Conservation (phyloP, 768 basidiomycete species). For the Plicaturopsis crispa region DNA sequence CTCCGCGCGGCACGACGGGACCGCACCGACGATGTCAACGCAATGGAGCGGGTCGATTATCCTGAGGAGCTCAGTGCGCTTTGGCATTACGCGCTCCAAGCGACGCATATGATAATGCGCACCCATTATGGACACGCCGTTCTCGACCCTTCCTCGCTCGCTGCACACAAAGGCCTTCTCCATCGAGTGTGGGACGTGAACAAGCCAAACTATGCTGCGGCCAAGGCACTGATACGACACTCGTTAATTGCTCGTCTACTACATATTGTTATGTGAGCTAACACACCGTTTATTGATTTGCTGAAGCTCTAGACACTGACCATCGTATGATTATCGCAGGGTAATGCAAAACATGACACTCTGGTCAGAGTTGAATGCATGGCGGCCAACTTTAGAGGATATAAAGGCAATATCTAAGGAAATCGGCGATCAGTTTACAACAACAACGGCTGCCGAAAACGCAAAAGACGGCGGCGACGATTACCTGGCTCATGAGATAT, state of each 20-base stretch:
- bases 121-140: constrained; percentile 16
- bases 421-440: constrained; percentile 6
- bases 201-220: constrained; percentile 20
- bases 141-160: constrained; percentile 17
- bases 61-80: constrained; percentile 15
- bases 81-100: constrained; percentile 20
- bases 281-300: neutral
- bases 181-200: constrained; percentile 20
- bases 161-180: constrained; percentile 17
- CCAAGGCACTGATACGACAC: constrained; percentile 19
- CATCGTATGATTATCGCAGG: constrained; percentile 7
- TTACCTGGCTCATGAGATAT: constrained; percentile 12
- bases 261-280: constrained; percentile 15
- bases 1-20: constrained; percentile 14
- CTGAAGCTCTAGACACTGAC: neutral
- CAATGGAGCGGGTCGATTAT: constrained; percentile 16
- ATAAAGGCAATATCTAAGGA: constrained; percentile 1
- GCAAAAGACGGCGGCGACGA: constrained; percentile 11
- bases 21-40: constrained; percentile 14
- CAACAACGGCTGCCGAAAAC: constrained; percentile 3
- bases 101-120: constrained; percentile 15
- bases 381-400: constrained; percentile 7
- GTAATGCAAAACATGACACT: too few species aligned
- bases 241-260: constrained; percentile 20
- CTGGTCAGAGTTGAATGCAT: constrained; percentile 7